Base-by-base conservation (phyloP, 441 rosid species). In the Theobroma grandiflorum region DNA sequence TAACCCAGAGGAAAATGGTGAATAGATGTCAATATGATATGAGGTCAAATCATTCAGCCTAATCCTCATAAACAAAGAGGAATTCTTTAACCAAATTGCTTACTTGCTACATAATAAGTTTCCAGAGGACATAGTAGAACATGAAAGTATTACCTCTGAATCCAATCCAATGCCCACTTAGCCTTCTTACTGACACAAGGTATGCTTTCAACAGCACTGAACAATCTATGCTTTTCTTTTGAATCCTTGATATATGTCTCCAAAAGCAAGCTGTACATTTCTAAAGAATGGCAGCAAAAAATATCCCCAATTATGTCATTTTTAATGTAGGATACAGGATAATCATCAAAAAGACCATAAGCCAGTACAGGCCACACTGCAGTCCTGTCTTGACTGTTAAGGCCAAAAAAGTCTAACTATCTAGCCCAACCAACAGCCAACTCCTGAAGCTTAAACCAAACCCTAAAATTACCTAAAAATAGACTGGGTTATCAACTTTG, bases 261-360 rank as follows among this genome's bases (percentile, higher is more conserved):
- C 86, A 96, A 83, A 73, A 96, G 97, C 85, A 92, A 87, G 89
- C 97, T 92, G 84, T 94, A 96, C 98, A 93, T 96, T 85, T 96
- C 98, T 94, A 82, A 78, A 49, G 49, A 72, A 63, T 61, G 65
- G 77, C 42, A 12, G 67, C 45, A 79, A 7, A 78, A 74, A 69
- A 66, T 35, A 65, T 16, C 11, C 14, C 14, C 31, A 64, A 74
- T 88, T 83, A 80, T 72, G 20, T 55, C 63, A 74, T 8, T 45
- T 58, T 57, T 37, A 72, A 37, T 9, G 61, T 49, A 72, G 18
- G 76, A 55, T 53, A 72, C 3, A 62, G 49, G 58, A 10, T 11
- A 53, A 37, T 11, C 64, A n/a, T n/a, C 6, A n/a, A 18, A 53
- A 38, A 37, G 35, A 75, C 68, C 52, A 70, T 1, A 72, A 31